phyloP scores from a whole-genome alignment of 352 stramenopile genomes.

The Pythium aquatile region DNA sequence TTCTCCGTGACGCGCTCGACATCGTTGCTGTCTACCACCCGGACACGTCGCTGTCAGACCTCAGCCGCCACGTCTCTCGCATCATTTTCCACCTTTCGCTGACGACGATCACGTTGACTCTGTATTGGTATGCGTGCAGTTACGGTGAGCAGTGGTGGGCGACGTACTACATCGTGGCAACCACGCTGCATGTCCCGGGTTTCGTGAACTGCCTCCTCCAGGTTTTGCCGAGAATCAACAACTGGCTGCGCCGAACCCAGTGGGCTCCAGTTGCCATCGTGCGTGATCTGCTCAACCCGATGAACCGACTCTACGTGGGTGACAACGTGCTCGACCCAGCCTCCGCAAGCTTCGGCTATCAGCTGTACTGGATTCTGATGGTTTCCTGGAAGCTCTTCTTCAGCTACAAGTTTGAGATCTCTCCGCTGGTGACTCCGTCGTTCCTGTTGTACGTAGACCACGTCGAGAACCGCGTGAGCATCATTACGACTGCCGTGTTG shows the following conservation, averaged over 20 bases:
- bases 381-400: slow-evolving; percentile 97
- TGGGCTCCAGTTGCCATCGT: slow-evolving; percentile 64
- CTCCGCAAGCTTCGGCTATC: slow-evolving; percentile 87
- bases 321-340: slow-evolving; percentile 96
- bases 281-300: slow-evolving; percentile 89
- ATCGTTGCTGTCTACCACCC: slow-evolving; percentile 80
- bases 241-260: slow-evolving; percentile 75
- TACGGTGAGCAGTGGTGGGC: slow-evolving; percentile 59
- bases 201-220: slow-evolving; percentile 76
- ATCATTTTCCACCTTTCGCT: slow-evolving; percentile 76
- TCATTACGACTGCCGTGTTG: slow-evolving; percentile 86
- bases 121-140: slow-evolving; percentile 84
- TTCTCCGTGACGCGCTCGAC: slow-evolving; percentile 92
- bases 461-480: slow-evolving; percentile 82
- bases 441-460: slow-evolving; percentile 97
- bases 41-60: slow-evolving; percentile 35
- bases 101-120: slow-evolving; percentile 53
- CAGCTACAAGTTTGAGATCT: slow-evolving; percentile 98
- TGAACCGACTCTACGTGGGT: slow-evolving; percentile 96
- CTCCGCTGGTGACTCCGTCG: slow-evolving; percentile 93
- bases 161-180: slow-evolving; percentile 52
- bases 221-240: slow-evolving; percentile 71
- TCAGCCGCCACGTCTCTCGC: slow-evolving; percentile 87
- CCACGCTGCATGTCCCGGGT: slow-evolving; percentile 68
- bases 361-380: slow-evolving; percentile 95